Evolutionary conservation across 2,329 filamentous ascomycete species (phyloP).

Genomic region (Clathrospora elynae): DNA sequence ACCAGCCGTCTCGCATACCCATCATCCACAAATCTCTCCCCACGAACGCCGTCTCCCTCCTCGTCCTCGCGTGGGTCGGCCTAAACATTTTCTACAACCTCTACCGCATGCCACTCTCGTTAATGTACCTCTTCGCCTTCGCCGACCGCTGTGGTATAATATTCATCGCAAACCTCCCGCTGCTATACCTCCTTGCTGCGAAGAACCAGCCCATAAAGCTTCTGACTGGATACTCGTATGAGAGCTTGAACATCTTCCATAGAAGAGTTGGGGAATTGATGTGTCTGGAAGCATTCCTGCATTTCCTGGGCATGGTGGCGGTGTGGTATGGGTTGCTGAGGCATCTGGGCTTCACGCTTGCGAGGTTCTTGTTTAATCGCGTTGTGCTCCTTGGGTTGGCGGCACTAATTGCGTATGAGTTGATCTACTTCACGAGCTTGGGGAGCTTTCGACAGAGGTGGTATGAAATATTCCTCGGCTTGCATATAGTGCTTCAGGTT

Average conservation of each 20-base stretch:
- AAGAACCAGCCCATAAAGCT: constrained; percentile 68
- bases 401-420: constrained; percentile 63
- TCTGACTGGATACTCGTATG: constrained; percentile 68
- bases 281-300: constrained; percentile 64
- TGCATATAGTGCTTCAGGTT: constrained; percentile 63
- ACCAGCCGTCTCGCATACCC: constrained; percentile 63
- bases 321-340: constrained; percentile 61
- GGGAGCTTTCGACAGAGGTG: constrained; percentile 63
- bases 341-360: constrained; percentile 57
- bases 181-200: constrained; percentile 67
- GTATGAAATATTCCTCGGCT: constrained; percentile 67
- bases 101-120: constrained; percentile 56
- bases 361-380: constrained; percentile 58
- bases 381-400: constrained; percentile 61
- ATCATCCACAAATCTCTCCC: constrained; percentile 63
- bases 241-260: constrained; percentile 69
- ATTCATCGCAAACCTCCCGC: constrained; percentile 57
- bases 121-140: constrained; percentile 61
- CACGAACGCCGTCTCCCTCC: constrained; percentile 61
- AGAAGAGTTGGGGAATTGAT: constrained; percentile 66
- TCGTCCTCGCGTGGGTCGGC: constrained; percentile 57
- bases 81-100: constrained; percentile 65
- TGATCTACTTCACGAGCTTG: constrained; percentile 66
- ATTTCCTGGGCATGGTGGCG: constrained; percentile 60
- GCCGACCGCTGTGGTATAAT: constrained; percentile 63